These are phyloP conservation scores for Wickerhamomyces bisporus DNA, from an alignment of 805 yeast species.

Conservation along the genomic window DNA sequence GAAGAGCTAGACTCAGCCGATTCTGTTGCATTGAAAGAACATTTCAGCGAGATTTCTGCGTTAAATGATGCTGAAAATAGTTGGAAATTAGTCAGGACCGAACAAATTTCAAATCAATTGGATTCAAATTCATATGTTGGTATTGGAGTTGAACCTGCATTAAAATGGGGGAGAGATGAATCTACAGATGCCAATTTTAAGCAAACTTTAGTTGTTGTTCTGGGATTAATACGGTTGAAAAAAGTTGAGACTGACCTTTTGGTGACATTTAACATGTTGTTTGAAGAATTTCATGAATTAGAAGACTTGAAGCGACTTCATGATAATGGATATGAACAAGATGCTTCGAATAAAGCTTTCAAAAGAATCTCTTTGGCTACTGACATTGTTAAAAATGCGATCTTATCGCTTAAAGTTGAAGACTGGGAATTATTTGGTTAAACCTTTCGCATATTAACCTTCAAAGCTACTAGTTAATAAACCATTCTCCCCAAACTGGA, in stretches of 20 bases:
- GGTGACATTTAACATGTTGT: constrained; percentile 57
- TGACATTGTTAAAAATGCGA: constrained; percentile 19
- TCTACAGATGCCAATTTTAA: constrained; percentile 15
- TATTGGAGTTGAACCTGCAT: constrained; percentile 37
- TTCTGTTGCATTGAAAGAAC: constrained; percentile 43
- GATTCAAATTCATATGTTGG: constrained; percentile 26
- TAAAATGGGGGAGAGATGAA: constrained; percentile 47
- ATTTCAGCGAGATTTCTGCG: constrained; percentile 49
- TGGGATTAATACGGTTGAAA: constrained; percentile 52
- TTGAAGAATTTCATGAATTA: constrained; percentile 27
- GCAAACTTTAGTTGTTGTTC: constrained; percentile 41
- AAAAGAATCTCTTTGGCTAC: constrained; percentile 26
- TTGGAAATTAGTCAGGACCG: constrained; percentile 28
- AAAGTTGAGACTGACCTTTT: constrained; percentile 56
- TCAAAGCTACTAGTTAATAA: too few relatives aligned
- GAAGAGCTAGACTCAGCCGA: constrained; percentile 41
- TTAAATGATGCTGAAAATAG: constrained; percentile 33
- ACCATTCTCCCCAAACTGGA: too few relatives aligned
- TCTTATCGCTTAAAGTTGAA: constrained; percentile 31
- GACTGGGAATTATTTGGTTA: constrained; percentile 45
- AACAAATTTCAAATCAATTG: constrained; percentile 11
- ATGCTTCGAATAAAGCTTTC: constrained; percentile 17
- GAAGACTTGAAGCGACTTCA: constrained; percentile 17
- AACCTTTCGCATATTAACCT: too few relatives aligned
- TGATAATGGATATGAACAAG: constrained; percentile 1